These are phyloP conservation scores for Clavulina sp. DNA, from an alignment of 768 basidiomycete genomes.

Conservation along the genomic window DNA sequence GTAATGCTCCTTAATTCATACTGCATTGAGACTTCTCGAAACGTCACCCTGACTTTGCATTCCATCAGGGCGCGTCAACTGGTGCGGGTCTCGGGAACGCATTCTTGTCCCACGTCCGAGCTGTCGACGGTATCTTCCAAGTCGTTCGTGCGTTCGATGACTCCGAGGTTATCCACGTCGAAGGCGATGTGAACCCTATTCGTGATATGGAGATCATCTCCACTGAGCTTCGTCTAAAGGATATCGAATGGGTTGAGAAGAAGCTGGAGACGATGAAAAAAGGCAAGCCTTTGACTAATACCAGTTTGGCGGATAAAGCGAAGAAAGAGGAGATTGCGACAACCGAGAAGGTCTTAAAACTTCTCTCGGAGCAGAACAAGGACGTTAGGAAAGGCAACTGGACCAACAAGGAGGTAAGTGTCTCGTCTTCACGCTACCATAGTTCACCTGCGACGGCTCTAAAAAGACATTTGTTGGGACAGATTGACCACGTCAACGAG, in stretches of 20 bases:
- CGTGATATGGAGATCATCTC: conserved; percentile 98
- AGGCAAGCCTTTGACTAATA: conserved; percentile 54
- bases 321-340: conserved; percentile 90
- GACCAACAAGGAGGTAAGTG: conserved; percentile 86
- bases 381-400: conserved; percentile 89
- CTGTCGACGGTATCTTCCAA: conserved; percentile 98
- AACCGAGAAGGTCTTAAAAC: conserved; percentile 70
- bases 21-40: neutral
- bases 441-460: neutral
- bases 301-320: conserved; percentile 78
- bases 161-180: conserved; percentile 97
- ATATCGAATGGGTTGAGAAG: conserved; percentile 98
- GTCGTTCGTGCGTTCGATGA: conserved; percentile 97
- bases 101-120: conserved; percentile 92
- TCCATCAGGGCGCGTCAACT: conserved; percentile 75
- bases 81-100: conserved; percentile 96
- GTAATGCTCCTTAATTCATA: neutral
- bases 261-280: conserved; percentile 63
- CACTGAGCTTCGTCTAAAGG: conserved; percentile 85
- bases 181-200: conserved; percentile 89
- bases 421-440: neutral
- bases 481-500: conserved; percentile 84
- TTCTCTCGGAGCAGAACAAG: conserved; percentile 60
- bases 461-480: conserved; percentile 3
- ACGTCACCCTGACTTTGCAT: neutral